Base-by-base conservation (phyloP, 805 yeast genomes). In the Cyberlindnera nakhonratchasimensis region DNA sequence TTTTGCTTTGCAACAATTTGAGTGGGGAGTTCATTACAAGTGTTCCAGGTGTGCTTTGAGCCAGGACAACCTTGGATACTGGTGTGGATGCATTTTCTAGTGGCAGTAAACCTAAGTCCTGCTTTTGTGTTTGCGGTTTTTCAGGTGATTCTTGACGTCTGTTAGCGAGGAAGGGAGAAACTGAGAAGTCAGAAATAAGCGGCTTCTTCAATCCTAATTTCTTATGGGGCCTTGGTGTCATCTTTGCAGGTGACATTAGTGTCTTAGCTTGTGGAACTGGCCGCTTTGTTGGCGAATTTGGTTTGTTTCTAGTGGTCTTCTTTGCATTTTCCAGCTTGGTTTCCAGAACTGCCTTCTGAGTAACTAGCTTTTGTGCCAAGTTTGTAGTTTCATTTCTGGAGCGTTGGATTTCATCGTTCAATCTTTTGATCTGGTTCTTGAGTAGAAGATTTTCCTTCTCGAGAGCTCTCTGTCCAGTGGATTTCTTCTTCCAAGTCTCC, bases 241-340 rank as follows among this genome's bases (percentile, higher is more conserved):
- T 17, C 38, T 52, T 51, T 4, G 20, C 31, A 17, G 57, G 56
- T 6, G 55, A 52, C 3, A 46, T 22, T 8, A 45, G 28, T 1
- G 48, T 31, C 25, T 34, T 37, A 19, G 40, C 20, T 11, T 21
- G 33, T 24, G 35, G 37, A 2, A 17, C 14, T 12, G 38, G 42
- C 19, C 22, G 33, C 25, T 41, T 42, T 19, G 39, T 19, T 24
- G 51, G 46, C 32, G 51, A 41, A 2, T 32, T 18, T 7, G 47
- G 38, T 19, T 28, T 38, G 29, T 47, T 46, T 22, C 62, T 58
- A 17, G 63, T 54, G 11, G 42, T 58, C 45, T 55, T 61, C 44
- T 63, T 62, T 6, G 65, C 65, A 35, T 54, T 62, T 11, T 62
- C 64, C 10, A 66, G 31, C 39, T 65, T 65, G 6, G 65, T 54